Evolutionary conservation across 108 stramenopile species (phyloP).

Genomic region (Skeletonema menzelii): DNA sequence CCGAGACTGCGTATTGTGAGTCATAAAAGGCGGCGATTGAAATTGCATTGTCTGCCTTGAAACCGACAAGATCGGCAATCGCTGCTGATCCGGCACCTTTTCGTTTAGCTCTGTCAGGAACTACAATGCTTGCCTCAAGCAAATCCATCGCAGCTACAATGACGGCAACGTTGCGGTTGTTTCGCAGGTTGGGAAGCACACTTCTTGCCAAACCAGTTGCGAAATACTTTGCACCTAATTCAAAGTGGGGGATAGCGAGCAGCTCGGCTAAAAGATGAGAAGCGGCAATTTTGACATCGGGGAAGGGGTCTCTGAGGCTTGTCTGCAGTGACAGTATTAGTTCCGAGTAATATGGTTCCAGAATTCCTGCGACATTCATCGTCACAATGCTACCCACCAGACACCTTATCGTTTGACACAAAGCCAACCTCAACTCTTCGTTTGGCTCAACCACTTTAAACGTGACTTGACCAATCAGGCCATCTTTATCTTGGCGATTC

Average conservation of each 20-base stretch:
- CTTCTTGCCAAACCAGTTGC: conserved; percentile 55
- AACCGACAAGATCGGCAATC: conserved; percentile 79
- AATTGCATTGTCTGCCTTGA: conserved; percentile 70
- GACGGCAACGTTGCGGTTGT: conserved; percentile 56
- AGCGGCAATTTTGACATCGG: conserved; percentile 40
- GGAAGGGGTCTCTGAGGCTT: conserved; percentile 55
- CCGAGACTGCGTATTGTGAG: conserved; percentile 32
- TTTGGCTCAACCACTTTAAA: conserved; percentile 46
- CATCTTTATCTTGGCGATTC: conserved; percentile 49
- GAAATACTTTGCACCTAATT: conserved; percentile 49
- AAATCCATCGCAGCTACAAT: conserved; percentile 45
- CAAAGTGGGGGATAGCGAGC: conserved; percentile 41
- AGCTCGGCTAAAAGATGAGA: conserved; percentile 33
- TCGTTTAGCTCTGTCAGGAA: conserved; percentile 53
- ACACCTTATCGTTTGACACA: conserved; percentile 40
- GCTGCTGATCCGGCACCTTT: conserved; percentile 79
- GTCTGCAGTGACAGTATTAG: conserved; percentile 51
- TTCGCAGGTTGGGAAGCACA: conserved; percentile 42
- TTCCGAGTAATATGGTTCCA: conserved; percentile 63
- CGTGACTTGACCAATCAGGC: conserved; percentile 13
- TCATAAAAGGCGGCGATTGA: conserved; percentile 80
- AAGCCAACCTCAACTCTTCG: conserved; percentile 55
- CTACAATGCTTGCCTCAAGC: conserved; percentile 49
- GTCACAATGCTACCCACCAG: conserved; percentile 31
- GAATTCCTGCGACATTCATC: conserved; percentile 1